Conservation (phyloP, 2,329 filamentous ascomycete species). For the Nigrospora oryzae region DNA sequence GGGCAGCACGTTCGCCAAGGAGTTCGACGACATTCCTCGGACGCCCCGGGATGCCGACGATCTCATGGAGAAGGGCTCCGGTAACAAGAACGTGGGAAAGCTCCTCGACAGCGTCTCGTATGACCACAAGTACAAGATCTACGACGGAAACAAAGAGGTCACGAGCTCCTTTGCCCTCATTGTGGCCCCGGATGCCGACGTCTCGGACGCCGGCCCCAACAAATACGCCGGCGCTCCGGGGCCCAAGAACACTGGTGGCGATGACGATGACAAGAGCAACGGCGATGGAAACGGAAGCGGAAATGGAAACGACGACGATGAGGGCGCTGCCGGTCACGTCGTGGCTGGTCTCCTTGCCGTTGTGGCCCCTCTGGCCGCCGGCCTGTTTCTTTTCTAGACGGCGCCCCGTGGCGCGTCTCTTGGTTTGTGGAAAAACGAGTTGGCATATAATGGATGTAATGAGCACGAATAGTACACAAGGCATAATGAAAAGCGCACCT, state of each 20-base stretch:
- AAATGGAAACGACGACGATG: background rate
- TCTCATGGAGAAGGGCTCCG: conserved; percentile 67
- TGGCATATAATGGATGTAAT: too few relatives aligned
- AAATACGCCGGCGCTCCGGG: background rate
- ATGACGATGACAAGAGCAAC: background rate
- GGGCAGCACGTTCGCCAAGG: conserved; percentile 55
- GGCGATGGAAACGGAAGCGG: background rate
- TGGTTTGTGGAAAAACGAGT: too few relatives aligned
- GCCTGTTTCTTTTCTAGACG: too few relatives aligned
- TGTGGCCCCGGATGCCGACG: background rate
- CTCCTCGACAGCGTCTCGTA: conserved; percentile 51
- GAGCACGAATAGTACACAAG: too few relatives aligned
- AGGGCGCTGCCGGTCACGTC: background rate
- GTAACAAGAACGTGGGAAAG: conserved; percentile 45
- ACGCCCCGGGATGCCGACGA: conserved; percentile 53
- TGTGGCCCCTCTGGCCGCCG: background rate
- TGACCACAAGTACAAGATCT: conserved; percentile 37
- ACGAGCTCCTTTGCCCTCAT: conserved; percentile 24
- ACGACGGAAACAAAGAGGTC: conserved; percentile 29
- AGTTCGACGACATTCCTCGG: conserved; percentile 64
- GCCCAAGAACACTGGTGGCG: background rate
- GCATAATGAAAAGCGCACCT: too few relatives aligned
- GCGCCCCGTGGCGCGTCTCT: too few relatives aligned
- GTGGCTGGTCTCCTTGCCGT: background rate
- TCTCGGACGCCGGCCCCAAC: background rate